Percentiles rank a stretch among this genome's conserved stretches.
These are phyloP conservation scores for Ogataea philodendri DNA, from an alignment of 805 yeast genomes.

Conservation along the genomic window DNA sequence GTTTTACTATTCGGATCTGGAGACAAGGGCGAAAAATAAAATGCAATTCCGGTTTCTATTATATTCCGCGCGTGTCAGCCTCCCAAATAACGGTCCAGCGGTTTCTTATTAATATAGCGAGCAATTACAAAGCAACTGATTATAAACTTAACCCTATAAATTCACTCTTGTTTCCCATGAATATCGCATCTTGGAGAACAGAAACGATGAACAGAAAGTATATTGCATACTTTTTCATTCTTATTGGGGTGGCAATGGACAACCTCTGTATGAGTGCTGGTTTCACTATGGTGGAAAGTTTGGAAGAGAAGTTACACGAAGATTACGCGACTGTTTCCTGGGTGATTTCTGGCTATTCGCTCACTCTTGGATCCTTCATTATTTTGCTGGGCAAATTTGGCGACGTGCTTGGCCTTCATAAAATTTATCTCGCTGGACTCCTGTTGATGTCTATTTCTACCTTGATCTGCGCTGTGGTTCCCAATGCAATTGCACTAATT, in stretches of 20 bases:
- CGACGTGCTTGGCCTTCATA: constrained; percentile 41
- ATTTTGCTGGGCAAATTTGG: constrained; percentile 41
- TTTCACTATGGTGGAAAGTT: constrained; percentile 21
- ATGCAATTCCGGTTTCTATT: no score
- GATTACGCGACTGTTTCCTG: constrained; percentile 38
- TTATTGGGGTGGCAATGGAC: constrained; percentile 24
- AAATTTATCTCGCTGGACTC: constrained; percentile 28
- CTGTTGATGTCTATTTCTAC: constrained; percentile 22
- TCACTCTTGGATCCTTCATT: constrained; percentile 45
- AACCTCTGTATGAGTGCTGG: constrained; percentile 29
- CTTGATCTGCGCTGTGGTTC: constrained; percentile 38
- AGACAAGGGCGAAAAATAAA: no score
- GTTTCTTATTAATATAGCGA: no score
- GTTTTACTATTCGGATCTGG: no score
- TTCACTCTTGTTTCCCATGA: no score
- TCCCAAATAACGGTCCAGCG: no score
- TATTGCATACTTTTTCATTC: constrained; percentile 14
- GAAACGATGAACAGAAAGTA: no score
- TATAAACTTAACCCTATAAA: no score
- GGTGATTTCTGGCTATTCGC: constrained; percentile 43
- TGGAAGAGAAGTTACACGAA: constrained; percentile 39
- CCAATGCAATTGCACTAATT: constrained; percentile 35
- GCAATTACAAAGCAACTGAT: no score
- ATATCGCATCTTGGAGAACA: no score
- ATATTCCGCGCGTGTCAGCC: no score